Percentiles rank a stretch among this genome's conserved stretches.
These are phyloP conservation scores for Acorus gramineus DNA, from an alignment of 106 monocot species.

Conservation along the genomic window DNA sequence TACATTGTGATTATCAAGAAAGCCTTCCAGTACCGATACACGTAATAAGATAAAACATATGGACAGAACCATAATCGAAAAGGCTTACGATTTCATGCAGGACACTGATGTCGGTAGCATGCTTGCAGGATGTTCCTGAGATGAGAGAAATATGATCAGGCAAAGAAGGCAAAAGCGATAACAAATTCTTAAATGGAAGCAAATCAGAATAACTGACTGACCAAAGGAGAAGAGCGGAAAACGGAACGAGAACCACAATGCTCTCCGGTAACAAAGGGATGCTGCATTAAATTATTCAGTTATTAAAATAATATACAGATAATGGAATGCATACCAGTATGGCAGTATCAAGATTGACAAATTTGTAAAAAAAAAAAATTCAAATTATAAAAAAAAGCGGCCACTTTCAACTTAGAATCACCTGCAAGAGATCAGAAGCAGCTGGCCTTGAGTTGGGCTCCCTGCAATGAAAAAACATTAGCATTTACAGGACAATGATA, in stretches of 20 bases:
- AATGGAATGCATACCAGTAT: too few species aligned
- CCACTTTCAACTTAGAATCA: neutral
- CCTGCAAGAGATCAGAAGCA: conserved; percentile 60
- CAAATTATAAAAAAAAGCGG: too few species aligned
- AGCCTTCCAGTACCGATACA: too few species aligned
- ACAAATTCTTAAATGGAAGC: neutral
- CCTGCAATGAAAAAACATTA: conserved; percentile 23
- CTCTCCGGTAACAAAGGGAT: conserved; percentile 56
- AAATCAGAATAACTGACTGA: conserved; percentile 1
- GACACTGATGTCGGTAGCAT: conserved; percentile 8
- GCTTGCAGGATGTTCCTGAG: conserved; percentile 26
- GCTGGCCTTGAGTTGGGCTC: conserved; percentile 58
- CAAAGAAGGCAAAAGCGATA: neutral
- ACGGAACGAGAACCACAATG: conserved; percentile 19
- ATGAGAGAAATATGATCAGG: neutral
- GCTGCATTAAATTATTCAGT: conserved; percentile 15
- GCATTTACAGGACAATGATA: neutral
- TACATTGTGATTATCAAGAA: neutral
- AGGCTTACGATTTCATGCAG: conserved; percentile 22
- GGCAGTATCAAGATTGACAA: too few species aligned
- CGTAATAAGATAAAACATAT: neutral
- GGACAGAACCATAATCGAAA: neutral
- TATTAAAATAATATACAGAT: too few species aligned
- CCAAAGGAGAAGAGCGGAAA: conserved; percentile 13
- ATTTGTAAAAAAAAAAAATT: too few species aligned